Conservation (phyloP, 2,329 filamentous ascomycete genomes). For the Colletotrichum camelliae region DNA sequence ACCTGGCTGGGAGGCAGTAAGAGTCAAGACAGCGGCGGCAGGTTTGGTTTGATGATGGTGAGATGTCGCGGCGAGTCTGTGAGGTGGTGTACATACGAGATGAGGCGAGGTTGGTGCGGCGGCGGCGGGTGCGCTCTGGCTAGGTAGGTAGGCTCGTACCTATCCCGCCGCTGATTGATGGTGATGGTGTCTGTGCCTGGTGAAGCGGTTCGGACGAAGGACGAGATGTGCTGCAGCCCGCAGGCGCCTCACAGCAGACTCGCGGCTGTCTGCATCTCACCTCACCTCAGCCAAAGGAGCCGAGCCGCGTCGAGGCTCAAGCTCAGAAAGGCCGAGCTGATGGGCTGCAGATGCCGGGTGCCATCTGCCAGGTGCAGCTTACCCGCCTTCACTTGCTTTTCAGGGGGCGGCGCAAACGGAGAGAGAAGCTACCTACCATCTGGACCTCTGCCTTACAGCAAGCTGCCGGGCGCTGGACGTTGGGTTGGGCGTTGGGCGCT, state of each 20-base stretch:
- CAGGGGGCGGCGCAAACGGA: not conserved
- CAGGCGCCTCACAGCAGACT: not conserved
- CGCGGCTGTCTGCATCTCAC: not conserved
- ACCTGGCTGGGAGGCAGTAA: not conserved
- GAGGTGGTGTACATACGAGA: not conserved
- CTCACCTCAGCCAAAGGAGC: not conserved
- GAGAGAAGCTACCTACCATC: not conserved
- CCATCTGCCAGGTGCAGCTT: not conserved
- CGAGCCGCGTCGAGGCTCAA: not conserved
- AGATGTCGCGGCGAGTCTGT: not conserved
- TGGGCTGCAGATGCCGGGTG: not conserved
- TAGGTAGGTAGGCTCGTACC: not conserved
- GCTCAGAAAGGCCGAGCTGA: not conserved
- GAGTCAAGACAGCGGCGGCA: slow-evolving; percentile 9
- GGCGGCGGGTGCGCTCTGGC: not conserved
- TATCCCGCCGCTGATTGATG: not conserved
- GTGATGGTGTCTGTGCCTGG: not conserved
- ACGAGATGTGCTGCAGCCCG: not conserved
- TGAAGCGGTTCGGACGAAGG: not conserved
- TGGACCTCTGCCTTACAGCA: not conserved
- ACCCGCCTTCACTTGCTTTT: not conserved
- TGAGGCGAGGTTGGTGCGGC: slow-evolving; percentile 18
- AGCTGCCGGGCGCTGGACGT: not conserved
- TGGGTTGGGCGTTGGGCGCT: not conserved
- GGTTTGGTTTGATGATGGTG: slow-evolving; percentile 9